Conservation (phyloP, 352 stramenopile genomes). For the Pythium vanterpoolii region DNA sequence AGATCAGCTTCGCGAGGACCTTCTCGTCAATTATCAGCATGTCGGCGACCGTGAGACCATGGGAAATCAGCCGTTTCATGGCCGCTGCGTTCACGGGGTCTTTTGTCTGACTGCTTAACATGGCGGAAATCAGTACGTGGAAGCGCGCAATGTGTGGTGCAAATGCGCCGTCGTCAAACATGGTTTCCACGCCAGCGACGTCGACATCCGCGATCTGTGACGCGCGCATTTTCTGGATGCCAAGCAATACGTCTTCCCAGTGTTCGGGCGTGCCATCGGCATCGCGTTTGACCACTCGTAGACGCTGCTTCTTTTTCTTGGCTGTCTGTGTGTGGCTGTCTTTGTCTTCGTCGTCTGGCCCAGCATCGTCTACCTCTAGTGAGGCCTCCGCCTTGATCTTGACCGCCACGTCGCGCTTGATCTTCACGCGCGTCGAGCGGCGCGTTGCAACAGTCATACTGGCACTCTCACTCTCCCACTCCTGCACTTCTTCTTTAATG, state of each 20-base stretch:
- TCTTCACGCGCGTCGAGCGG: slow-evolving; percentile 7
- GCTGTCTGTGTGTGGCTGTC: slow-evolving; percentile 12
- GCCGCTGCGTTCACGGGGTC: slow-evolving; percentile 88
- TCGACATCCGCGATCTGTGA: slow-evolving; percentile 69
- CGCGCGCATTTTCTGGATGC: slow-evolving; percentile 70
- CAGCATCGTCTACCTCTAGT: background rate
- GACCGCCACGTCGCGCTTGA: slow-evolving; percentile 18
- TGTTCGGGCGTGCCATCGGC: slow-evolving; percentile 28
- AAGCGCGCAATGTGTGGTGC: slow-evolving; percentile 71
- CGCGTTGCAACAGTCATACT: background rate
- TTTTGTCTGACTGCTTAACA: slow-evolving; percentile 97
- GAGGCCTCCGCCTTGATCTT: slow-evolving; percentile 23
- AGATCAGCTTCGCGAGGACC: slow-evolving; percentile 87
- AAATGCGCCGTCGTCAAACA: slow-evolving; percentile 35
- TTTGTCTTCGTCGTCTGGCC: slow-evolving; percentile 13
- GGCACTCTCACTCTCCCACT: background rate
- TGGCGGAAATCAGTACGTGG: slow-evolving; percentile 93
- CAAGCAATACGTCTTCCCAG: slow-evolving; percentile 56
- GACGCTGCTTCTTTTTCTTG: slow-evolving; percentile 8
- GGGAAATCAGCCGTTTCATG: slow-evolving; percentile 57
- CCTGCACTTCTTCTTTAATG: slow-evolving; percentile 16
- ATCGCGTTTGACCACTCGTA: slow-evolving; percentile 15
- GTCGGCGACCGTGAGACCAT: slow-evolving; percentile 81
- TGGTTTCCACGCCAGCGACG: slow-evolving; percentile 59
- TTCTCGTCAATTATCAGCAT: slow-evolving; percentile 84